phyloP scores from a whole-genome alignment of 768 basidiomycete species.

The Mycena belliarum region DNA sequence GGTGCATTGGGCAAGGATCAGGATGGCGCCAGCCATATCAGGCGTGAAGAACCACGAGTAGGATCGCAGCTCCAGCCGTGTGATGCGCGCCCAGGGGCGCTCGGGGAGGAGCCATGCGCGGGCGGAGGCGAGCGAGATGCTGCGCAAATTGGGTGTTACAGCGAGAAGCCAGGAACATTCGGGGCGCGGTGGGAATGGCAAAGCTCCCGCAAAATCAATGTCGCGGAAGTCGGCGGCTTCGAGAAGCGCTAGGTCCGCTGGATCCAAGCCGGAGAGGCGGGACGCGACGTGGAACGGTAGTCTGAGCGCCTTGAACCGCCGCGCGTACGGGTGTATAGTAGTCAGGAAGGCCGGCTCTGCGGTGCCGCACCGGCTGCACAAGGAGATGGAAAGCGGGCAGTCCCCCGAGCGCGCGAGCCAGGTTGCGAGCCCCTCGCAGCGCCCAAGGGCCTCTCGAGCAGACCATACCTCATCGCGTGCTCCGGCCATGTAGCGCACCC shows the following conservation, averaged over 20 bases:
- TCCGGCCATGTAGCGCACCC: too few species aligned
- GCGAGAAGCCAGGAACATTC: not conserved
- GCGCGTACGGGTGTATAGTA: too few species aligned
- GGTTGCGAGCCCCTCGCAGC: not conserved
- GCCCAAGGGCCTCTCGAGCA: too few species aligned
- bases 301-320: too few species aligned
- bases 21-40: not conserved
- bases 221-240: too few species aligned
- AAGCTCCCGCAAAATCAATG: too few species aligned
- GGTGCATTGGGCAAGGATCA: not conserved
- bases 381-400: not conserved
- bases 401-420: slow-evolving; percentile 1
- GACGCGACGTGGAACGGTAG: too few species aligned
- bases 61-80: not conserved
- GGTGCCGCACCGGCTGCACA: too few species aligned
- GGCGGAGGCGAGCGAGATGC: not conserved
- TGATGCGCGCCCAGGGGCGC: not conserved
- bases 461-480: too few species aligned
- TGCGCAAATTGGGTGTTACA: not conserved
- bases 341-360: too few species aligned
- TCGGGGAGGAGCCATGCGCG: not conserved
- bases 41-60: not conserved
- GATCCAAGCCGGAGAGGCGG: not conserved
- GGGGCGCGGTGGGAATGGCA: not conserved
- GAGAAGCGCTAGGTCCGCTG: not conserved